These are phyloP conservation scores for Candida mattraensis DNA, from an alignment of 805 yeast species.

Conservation along the genomic window DNA sequence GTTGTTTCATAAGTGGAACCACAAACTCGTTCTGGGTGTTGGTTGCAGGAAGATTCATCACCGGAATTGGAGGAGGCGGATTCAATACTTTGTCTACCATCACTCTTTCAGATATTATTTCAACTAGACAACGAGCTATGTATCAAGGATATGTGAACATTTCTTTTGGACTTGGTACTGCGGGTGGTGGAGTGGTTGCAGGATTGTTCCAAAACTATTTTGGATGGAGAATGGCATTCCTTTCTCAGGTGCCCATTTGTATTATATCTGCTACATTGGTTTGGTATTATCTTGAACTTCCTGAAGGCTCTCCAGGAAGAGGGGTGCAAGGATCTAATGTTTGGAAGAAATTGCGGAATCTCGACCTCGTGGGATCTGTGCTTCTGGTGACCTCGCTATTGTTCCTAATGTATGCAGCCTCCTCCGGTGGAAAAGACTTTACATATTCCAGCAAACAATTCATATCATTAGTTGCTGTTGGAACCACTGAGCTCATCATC, in stretches of 20 bases:
- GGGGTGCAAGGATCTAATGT: conserved; percentile 48
- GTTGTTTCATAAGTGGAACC: conserved; percentile 43
- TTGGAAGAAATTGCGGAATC: conserved; percentile 49
- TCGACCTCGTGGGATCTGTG: conserved; percentile 68
- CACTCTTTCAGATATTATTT: conserved; percentile 72
- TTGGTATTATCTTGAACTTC: conserved; percentile 38
- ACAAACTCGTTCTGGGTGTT: conserved; percentile 43
- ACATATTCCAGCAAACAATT: conserved; percentile 47
- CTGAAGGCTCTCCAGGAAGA: conserved; percentile 48
- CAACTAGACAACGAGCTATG: conserved; percentile 73
- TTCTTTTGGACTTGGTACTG: conserved; percentile 74
- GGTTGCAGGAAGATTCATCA: conserved; percentile 61
- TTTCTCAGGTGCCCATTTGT: conserved; percentile 53
- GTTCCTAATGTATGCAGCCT: conserved; percentile 60
- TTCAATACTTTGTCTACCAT: conserved; percentile 73
- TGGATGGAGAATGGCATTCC: conserved; percentile 70
- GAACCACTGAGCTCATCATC: conserved; percentile 34
- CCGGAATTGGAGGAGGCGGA: conserved; percentile 63
- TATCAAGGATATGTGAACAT: conserved; percentile 83
- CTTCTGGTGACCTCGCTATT: conserved; percentile 58
- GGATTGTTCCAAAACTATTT: conserved; percentile 51
- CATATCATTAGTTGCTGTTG: conserved; percentile 30
- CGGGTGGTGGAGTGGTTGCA: conserved; percentile 65
- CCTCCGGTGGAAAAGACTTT: conserved; percentile 61
- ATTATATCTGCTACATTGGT: conserved; percentile 41